Base-by-base conservation (phyloP, 257 asterid species). In the Nicotiana attenuata region DNA sequence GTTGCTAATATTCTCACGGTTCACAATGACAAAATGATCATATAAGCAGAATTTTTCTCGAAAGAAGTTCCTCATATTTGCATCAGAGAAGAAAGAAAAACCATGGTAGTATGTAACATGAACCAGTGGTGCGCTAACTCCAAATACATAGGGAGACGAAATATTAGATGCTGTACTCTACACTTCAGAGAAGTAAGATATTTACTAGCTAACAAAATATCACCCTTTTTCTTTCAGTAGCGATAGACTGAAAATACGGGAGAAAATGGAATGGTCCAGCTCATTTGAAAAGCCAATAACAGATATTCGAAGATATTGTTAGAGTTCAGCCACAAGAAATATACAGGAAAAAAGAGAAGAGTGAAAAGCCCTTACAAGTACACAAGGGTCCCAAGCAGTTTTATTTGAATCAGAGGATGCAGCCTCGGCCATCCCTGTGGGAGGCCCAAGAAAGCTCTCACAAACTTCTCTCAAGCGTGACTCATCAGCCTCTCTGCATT, bases 391-490 rank as follows among this genome's bases (percentile, higher is more conserved):
- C 99, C 99, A 96, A n/a, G 89, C 86, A 22, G 88, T 89, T 60
- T 87, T 83, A 84, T 84, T 89, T 4, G 65, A 65, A 67, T 87
- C 87, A 60, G 88, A 83, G 1, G 90, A 80, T 35, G 90, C 82
- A 61, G 89, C 78, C 85, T 88, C 94, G 26, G 85, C 84, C 96
- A 94, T 94, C 80, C 99, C 98, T 29, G 87, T 84, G 3, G 99
- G 99, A 84, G 99, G 99, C 71, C 98, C 99, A 80, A 96, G 97
- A 88, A 94, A 96, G 88, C 88, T 93, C 90, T 94, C 98, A 64
- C 99, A 96, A 83, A 96, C 93, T 89, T 96, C 99, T 77, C 98
- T 89, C 85, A 96, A 73, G 31, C 99, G 97, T 76, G 91, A 89
- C 84, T 92, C 98, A 66, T 96, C 99, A 64, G 97, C 94, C 85